Base-by-base conservation (phyloP, 1,284 basidiomycete genomes). In the Neonothopanus nambi region DNA sequence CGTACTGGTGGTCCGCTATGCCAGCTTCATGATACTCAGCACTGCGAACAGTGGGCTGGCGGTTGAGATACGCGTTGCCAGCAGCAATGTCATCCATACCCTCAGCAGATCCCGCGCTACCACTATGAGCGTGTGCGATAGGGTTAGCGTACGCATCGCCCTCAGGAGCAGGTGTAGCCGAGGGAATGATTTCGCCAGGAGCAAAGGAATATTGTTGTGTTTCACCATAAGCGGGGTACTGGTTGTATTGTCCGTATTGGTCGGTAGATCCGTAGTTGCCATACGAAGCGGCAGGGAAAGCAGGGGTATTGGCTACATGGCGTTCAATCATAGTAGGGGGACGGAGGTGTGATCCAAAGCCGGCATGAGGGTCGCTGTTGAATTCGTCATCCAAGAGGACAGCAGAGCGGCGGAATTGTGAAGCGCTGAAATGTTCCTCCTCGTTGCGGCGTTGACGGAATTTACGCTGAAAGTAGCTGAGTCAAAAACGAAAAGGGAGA, bases 271-370 rank as follows among this genome's bases (percentile, higher is more conserved):
- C 39, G 30, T 57, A 57, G 26, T 48, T 40, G 30, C 38, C 44
- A 35, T 51, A 51, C 1, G 45, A 38, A 23, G 65, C 62, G 9
- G 61, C 55, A 12, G 62, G 53, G 15, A 67, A 54, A 35, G 66
- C 54, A n/a, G 63, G 63, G 7, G 64, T 60, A n/a, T 60, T 54
- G 5, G 64, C 60, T 52, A 68, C 59, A 44, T 61, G 61, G 15
- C 57, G 61, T 37, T 60, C 59, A 46, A 59, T 66, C 64, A 65
- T 66, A 28, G 61, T 62, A 3, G 58, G 61, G 33, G 59, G 59
- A 20, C 59, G 51, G 26, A 5, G 5, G 26, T 5, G 11, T 11
- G 26, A 5, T 28, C 26, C 26, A 28, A 28, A 7, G 55, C 55
- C n/a, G n/a, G n/a, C n/a, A n/a, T n/a, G n/a, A 38, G 49, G 45